Conservation (phyloP, 2,329 filamentous ascomycete species). For the Sphaceloma murrayae region DNA sequence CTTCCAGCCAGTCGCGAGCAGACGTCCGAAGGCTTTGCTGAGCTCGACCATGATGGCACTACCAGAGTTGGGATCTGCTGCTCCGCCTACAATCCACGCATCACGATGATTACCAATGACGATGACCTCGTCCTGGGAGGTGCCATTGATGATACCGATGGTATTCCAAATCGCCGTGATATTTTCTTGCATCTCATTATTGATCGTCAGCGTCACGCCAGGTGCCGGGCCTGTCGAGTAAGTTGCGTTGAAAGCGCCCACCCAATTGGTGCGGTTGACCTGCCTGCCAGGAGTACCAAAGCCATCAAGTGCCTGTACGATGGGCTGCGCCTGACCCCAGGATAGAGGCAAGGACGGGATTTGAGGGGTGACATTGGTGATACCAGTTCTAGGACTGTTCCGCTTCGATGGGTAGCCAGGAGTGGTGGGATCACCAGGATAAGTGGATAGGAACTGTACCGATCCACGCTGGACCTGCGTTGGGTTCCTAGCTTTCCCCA, state of each 20-base stretch:
- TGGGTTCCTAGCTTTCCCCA: constrained; percentile 38
- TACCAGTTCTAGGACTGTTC: constrained; percentile 60
- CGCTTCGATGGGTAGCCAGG: constrained; percentile 81
- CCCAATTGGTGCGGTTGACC: constrained; percentile 50
- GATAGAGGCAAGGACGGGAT: constrained; percentile 86
- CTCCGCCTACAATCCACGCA: constrained; percentile 46
- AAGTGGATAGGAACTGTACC: constrained; percentile 52
- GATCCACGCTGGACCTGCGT: constrained; percentile 38
- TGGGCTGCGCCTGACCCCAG: constrained; percentile 67
- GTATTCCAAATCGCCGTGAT: constrained; percentile 71
- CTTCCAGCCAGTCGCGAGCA: constrained; percentile 42
- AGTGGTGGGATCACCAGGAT: constrained; percentile 64
- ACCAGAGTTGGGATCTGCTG: constrained; percentile 45
- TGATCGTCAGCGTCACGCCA: constrained; percentile 57
- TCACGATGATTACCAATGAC: constrained; percentile 46
- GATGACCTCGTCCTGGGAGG: constrained; percentile 48
- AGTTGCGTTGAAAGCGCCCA: constrained; percentile 58
- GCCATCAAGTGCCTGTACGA: constrained; percentile 74
- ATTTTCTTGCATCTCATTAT: constrained; percentile 68
- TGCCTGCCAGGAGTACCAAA: constrained; percentile 52
- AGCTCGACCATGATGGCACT: constrained; percentile 43
- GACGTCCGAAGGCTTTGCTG: constrained; percentile 40
- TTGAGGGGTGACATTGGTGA: constrained; percentile 53
- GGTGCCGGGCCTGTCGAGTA: constrained; percentile 77
- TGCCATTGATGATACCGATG: constrained; percentile 59